Evolutionary conservation across 2,329 filamentous ascomycete genomes (phyloP), one percentile per base, ranked within the genome.

Genomic region (Plectosphaerella cucumerina): DNA sequence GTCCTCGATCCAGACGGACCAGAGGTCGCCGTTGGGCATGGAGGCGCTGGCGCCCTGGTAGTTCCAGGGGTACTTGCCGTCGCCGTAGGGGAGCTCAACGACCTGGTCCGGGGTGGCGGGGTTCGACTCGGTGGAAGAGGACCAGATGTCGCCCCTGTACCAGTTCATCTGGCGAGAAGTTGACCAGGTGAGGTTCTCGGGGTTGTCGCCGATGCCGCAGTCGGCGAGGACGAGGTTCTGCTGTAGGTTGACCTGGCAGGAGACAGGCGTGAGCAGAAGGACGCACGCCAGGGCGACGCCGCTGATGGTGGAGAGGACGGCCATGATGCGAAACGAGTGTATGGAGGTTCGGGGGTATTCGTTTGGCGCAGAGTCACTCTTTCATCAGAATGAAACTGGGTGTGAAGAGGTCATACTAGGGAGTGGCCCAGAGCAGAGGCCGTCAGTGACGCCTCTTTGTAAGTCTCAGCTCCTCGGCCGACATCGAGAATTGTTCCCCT

Each of bases 131-230:
- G 61, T 65, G 26, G 62, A 62, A 4, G 59, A 57, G 14, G 69
- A 65, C 70, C 70, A 73, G 33, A 59, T 51, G 42, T 71, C 63
- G 10, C 70, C 63, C 44, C 66, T 49, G 50, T 73, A 73, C 70
- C 70, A 73, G 54, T 73, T 72, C 59, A 73, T 68, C 56, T 73
- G 70, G 39, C 70, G 70, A 43, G 70, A 73, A 5, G 70, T 73
- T 6, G 70, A 73, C 70, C 70, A 73, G 33, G 60, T 62, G 10
- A 63, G 59, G 39, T 72, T 66, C 6, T 63, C 61, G n/a, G 64
- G 60, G 57, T 73, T 70, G 52, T 70, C 66, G 6, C 70, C 70
- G 50, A 72, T 72, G 26, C 70, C 70, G 50, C 70, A 73, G 48
- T 73, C 70, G 26, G 69, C 70, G 44, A 73, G 65, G 37, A 73